phyloP scores from a whole-genome alignment of 2,329 filamentous ascomycete genomes.

The Lasiodiplodia theobromae region DNA sequence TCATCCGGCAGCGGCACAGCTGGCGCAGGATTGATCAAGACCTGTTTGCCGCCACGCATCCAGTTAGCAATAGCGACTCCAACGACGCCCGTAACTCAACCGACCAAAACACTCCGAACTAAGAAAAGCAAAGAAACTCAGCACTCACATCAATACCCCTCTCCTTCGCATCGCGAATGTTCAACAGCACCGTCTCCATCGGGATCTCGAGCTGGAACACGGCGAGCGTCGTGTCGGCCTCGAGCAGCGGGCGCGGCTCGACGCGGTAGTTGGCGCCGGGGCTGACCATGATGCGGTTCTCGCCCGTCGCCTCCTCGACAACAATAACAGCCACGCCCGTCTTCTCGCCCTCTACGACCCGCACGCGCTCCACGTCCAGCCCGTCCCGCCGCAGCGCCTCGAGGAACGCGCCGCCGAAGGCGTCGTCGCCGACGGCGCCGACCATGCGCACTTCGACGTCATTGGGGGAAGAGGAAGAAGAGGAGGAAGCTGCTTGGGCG shows the following conservation, averaged over 20 bases:
- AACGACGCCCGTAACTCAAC: not conserved
- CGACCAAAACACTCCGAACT: not conserved
- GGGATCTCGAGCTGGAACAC: constrained; percentile 59
- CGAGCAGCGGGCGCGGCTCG: constrained; percentile 45
- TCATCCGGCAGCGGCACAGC: constrained; percentile 72
- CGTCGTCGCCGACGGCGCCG: constrained; percentile 57
- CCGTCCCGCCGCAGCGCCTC: constrained; percentile 53
- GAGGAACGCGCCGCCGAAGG: constrained; percentile 49
- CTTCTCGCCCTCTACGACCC: constrained; percentile 51
- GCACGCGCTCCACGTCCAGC: constrained; percentile 50
- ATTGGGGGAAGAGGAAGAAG: not conserved
- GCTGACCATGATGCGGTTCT: constrained; percentile 59
- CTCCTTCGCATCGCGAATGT: constrained; percentile 13
- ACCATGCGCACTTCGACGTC: constrained; percentile 57
- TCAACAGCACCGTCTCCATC: constrained; percentile 44
- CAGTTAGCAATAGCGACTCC: not conserved
- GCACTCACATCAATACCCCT: constrained; percentile 34
- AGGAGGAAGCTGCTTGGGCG: constrained; percentile 34
- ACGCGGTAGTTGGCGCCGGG: constrained; percentile 56
- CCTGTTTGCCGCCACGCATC: constrained; percentile 40
- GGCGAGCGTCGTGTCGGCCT: constrained; percentile 50
- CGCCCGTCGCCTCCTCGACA: constrained; percentile 55
- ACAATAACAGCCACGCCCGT: constrained; percentile 59
- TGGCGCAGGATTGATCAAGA: constrained; percentile 83
- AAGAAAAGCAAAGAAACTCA: not conserved